Evolutionary conservation across 2,329 filamentous ascomycete genomes (phyloP).

Genomic region (Acrodontium crateriforme): DNA sequence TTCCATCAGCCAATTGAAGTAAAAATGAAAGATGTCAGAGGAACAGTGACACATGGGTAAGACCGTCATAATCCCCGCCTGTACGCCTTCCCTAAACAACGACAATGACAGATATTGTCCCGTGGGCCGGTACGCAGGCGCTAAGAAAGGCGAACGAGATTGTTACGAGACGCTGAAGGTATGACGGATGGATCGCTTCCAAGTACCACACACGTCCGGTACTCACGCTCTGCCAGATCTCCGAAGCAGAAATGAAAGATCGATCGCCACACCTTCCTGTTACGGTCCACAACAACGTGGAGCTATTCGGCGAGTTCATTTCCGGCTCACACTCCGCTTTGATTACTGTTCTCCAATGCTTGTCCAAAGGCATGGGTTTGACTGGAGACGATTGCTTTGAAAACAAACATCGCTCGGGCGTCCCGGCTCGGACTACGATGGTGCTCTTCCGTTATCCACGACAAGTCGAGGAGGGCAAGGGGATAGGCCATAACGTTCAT

Average conservation of each 20-base stretch:
- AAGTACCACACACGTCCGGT: too few relatives aligned
- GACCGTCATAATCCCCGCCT: too few relatives aligned
- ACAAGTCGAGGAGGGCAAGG: not conserved
- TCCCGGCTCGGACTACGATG: not conserved
- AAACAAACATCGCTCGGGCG: not conserved
- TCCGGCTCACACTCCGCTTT: not conserved
- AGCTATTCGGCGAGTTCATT: too few relatives aligned
- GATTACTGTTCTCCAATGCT: not conserved
- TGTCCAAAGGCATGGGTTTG: not conserved
- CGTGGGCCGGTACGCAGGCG: not conserved
- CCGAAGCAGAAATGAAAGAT: too few relatives aligned
- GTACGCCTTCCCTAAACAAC: too few relatives aligned
- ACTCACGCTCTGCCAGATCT: too few relatives aligned
- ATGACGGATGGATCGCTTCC: not conserved
- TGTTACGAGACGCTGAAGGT: not conserved
- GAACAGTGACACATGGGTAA: not conserved
- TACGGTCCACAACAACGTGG: too few relatives aligned
- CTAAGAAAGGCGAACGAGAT: not conserved
- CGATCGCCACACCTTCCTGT: too few relatives aligned
- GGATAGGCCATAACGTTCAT: not conserved
- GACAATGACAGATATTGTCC: not conserved
- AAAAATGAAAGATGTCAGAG: slow-evolving; percentile 1
- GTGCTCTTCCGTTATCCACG: too few relatives aligned
- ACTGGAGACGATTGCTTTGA: not conserved
- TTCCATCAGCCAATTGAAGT: not conserved